phyloP scores from a whole-genome alignment of 768 basidiomycete species.

The Rickenella mellea region DNA sequence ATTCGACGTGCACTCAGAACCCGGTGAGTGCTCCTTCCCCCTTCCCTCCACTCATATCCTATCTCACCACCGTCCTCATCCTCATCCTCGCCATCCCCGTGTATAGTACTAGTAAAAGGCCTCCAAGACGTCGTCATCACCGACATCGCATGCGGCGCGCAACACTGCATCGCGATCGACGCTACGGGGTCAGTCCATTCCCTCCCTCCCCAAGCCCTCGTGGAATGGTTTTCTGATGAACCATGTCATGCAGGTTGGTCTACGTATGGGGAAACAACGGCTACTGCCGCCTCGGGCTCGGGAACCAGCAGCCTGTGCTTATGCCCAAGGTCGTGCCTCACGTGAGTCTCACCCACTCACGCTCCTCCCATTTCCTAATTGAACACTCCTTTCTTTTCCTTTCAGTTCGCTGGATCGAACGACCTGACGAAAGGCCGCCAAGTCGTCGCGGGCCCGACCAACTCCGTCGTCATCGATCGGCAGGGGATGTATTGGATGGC shows the following conservation, averaged over 20 bases:
- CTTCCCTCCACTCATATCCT: neutral
- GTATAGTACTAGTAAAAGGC: slow-evolving; percentile 61
- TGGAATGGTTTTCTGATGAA: neutral
- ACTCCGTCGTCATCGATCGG: slow-evolving; percentile 74
- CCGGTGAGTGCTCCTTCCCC: slow-evolving; percentile 34
- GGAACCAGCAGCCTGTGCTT: slow-evolving; percentile 74
- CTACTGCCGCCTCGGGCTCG: slow-evolving; percentile 85
- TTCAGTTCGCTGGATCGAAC: slow-evolving; percentile 70
- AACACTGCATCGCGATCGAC: slow-evolving; percentile 81
- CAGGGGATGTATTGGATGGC: slow-evolving; percentile 86
- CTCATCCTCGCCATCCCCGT: slow-evolving; percentile 8
- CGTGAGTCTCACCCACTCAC: slow-evolving; percentile 23
- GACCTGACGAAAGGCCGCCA: slow-evolving; percentile 47
- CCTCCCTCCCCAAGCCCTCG: too few relatives aligned
- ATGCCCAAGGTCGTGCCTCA: slow-evolving; percentile 79
- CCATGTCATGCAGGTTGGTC: slow-evolving; percentile 39
- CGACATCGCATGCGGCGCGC: slow-evolving; percentile 77
- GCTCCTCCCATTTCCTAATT: neutral
- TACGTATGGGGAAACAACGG: slow-evolving; percentile 88
- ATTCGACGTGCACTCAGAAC: slow-evolving; percentile 67
- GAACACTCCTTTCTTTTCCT: neutral
- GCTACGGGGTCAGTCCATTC: slow-evolving; percentile 46
- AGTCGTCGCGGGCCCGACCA: slow-evolving; percentile 75
- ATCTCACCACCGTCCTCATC: slow-evolving; percentile 1
- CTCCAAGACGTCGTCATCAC: slow-evolving; percentile 71